Conservation (phyloP, 352 stramenopile genomes). For the Hyaloperonospora brassicae region DNA sequence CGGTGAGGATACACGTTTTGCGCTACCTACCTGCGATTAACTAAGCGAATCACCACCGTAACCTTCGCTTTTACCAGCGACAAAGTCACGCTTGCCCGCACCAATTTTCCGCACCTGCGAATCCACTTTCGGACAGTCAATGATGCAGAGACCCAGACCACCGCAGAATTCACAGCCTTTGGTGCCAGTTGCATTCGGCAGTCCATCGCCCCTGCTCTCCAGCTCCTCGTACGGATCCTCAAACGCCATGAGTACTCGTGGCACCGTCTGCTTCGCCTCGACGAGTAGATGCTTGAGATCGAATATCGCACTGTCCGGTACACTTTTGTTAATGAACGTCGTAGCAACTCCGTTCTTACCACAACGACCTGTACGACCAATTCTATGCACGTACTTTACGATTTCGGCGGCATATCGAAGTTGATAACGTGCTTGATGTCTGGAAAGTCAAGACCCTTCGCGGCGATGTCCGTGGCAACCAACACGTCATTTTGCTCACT, state of each 20-base stretch:
- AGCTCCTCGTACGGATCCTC: constrained; percentile 93
- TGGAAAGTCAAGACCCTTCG: constrained; percentile 97
- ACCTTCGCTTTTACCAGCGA: constrained; percentile 86
- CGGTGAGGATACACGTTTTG: too few relatives aligned
- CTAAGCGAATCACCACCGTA: constrained; percentile 90
- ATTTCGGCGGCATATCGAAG: too few relatives aligned
- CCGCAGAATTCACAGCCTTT: constrained; percentile 98
- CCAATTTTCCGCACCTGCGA: constrained; percentile 94
- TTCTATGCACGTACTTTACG: constrained; percentile 99
- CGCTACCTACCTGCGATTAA: constrained; percentile 13
- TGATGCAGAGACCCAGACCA: constrained; percentile 96
- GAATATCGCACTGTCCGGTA: constrained; percentile 92
- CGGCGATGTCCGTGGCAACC: constrained; percentile 96
- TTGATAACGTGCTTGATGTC: constrained; percentile 99
- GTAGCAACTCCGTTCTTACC: constrained; percentile 97
- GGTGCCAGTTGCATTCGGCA: constrained; percentile 67
- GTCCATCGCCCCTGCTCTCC: constrained; percentile 31
- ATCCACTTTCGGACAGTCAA: constrained; percentile 98
- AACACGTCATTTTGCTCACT: constrained; percentile 93
- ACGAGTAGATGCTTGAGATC: constrained; percentile 98
- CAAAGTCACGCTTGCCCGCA: constrained; percentile 88
- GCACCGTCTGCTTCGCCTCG: constrained; percentile 97
- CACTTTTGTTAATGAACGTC: constrained; percentile 98
- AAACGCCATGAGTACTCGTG: constrained; percentile 93
- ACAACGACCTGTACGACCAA: constrained; percentile 95